Evolutionary conservation across 2,329 filamentous ascomycete species (phyloP), one percentile per base, ranked within the genome.

Genomic region (Colletotrichum tanaceti): DNA sequence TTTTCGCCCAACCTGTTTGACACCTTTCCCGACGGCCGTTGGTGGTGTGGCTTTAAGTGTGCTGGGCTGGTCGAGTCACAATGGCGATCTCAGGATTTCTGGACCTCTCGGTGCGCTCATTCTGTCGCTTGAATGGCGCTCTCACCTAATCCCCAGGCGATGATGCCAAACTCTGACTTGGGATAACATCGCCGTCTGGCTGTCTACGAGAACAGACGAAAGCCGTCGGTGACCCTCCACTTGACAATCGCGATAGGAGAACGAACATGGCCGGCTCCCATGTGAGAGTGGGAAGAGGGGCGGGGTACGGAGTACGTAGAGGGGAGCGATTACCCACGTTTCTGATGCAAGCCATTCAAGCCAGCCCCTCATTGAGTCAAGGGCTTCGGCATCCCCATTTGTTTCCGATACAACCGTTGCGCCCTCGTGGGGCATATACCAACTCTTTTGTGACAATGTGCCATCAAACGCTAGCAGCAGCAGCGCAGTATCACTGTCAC

Each of bases 261-360:
- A 41, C 28, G 55, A 32, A 46, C 41, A 20, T 43, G 20, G 55
- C 20, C 6, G n/a, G 24, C 20, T 43, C n/a, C 55, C 58, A 35
- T 43, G 50, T 63, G 22, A 55, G 22, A 49, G 57, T 62, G 46
- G 57, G 57, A 62, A 55, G 57, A 53, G 54, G 20, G 49, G 55
- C 52, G 53, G 46, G 61, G 53, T 4, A 24, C n/a, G n/a, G n/a
- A n/a, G n/a, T 24, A 2, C 4, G 24, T 47, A 52, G 18, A 38
- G 55, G 50, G 38, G 55, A 60, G 55, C 62, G 55, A 53, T 65
- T 65, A 61, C 28, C 55, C 65, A 68, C 62, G 65, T 65, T 68
- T 65, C 61, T 68, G 65, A 68, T 61, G 62, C 65, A 68, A 68
- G 65, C 65, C 65, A 68, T 68, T 52, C 65, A 65, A 32, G n/a